A percentile compares a stretch with the other conserved stretches of the same genome.
Evolutionary conservation across 2,329 filamentous ascomycete genomes (phyloP).

Genomic region (Alternaria rosae): DNA sequence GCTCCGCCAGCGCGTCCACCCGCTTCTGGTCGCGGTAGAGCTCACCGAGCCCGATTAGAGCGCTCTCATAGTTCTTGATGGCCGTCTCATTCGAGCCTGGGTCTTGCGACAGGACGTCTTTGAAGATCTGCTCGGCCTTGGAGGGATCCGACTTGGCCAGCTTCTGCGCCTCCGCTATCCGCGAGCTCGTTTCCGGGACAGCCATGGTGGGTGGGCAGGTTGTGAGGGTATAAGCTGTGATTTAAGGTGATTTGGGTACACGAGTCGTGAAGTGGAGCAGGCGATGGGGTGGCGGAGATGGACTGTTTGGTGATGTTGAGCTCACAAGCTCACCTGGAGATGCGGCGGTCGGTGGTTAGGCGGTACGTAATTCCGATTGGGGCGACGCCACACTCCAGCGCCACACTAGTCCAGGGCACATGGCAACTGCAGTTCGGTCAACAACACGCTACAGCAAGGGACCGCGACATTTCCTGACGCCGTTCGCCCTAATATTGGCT

Average conservation of each 20-base stretch:
- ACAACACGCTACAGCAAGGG: conserved; percentile 5
- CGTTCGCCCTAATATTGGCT: not conserved
- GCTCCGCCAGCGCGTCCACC: conserved; percentile 82
- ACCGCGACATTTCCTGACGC: not conserved
- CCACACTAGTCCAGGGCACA: not conserved
- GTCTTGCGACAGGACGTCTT: conserved; percentile 85
- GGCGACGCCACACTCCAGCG: not conserved
- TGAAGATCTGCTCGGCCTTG: conserved; percentile 87
- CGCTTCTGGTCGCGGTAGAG: conserved; percentile 89
- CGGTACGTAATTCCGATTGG: conserved; percentile 14
- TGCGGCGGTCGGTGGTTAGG: conserved; percentile 16
- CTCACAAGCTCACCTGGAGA: conserved; percentile 22
- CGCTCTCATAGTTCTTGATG: conserved; percentile 88
- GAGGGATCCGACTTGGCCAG: conserved; percentile 79
- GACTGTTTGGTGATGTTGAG: conserved; percentile 20
- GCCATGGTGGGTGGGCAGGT: conserved; percentile 36
- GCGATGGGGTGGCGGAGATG: conserved; percentile 13
- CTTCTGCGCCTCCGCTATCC: conserved; percentile 89
- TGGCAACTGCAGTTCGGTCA: conserved; percentile 15
- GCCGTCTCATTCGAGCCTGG: conserved; percentile 86
- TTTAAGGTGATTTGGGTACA: conserved; percentile 1
- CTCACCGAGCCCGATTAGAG: conserved; percentile 87
- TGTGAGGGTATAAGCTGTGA: not conserved
- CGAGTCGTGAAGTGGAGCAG: conserved; percentile 2
- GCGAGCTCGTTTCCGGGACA: conserved; percentile 60